These are phyloP conservation scores for Pseudocercospora musae DNA, from an alignment of 2,329 filamentous ascomycete species.

Conservation along the genomic window DNA sequence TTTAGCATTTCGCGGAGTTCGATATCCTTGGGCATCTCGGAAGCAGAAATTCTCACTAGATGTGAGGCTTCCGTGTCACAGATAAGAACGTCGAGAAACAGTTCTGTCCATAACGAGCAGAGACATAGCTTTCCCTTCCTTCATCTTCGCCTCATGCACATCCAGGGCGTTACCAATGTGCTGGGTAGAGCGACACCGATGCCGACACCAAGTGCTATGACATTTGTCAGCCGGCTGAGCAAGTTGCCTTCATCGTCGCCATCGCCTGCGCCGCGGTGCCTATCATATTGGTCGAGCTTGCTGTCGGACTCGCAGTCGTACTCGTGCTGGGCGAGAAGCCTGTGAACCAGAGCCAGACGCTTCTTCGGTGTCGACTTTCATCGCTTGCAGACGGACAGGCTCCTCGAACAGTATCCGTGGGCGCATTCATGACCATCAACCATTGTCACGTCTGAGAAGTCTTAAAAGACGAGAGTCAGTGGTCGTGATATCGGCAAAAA, in stretches of 20 bases:
- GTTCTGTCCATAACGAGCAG: neutral
- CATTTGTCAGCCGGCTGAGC: neutral
- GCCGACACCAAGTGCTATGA: neutral
- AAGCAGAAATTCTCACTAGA: neutral
- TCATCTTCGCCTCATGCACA: neutral
- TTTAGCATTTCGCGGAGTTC: neutral
- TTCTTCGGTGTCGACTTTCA: neutral
- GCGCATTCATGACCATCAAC: too few relatives aligned
- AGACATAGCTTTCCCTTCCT: neutral
- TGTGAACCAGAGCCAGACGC: too few relatives aligned
- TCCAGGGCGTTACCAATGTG: neutral
- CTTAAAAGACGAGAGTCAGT: too few relatives aligned
- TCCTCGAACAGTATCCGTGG: too few relatives aligned
- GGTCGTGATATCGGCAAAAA: neutral
- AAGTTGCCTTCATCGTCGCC: neutral
- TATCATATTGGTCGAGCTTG: neutral
- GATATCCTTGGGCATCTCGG: slow-evolving; percentile 1
- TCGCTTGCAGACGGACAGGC: too few relatives aligned
- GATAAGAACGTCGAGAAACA: neutral
- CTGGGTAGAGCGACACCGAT: neutral
- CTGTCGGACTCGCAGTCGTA: neutral
- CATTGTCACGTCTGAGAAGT: too few relatives aligned
- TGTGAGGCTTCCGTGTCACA: neutral
- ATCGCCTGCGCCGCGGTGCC: neutral
- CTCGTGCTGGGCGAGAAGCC: neutral